Conservation (phyloP, 345 rosid species). For the Citrus reticulata region DNA sequence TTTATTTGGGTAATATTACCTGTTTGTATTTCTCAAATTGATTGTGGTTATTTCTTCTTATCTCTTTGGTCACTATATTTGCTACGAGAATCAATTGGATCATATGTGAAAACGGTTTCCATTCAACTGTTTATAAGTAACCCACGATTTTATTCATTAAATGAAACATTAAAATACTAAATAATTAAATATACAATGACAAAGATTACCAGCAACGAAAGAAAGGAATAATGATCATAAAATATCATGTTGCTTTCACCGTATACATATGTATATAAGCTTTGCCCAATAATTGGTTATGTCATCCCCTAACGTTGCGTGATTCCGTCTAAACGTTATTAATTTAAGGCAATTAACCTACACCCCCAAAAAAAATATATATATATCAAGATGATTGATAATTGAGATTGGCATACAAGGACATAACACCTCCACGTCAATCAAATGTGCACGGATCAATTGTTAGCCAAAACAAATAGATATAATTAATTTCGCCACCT, state of each 20-base stretch:
- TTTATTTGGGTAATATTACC: too few relatives aligned
- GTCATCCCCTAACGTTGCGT: neutral
- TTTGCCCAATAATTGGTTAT: neutral
- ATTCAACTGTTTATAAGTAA: neutral
- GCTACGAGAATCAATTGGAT: neutral
- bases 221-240: neutral
- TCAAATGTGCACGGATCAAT: neutral
- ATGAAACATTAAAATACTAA: neutral
- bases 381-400: neutral
- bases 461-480: neutral
- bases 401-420: neutral
- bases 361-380: too few relatives aligned
- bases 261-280: neutral
- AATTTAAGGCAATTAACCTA: neutral
- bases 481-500: neutral
- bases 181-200: neutral
- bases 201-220: neutral
- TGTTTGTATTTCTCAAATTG: too few relatives aligned
- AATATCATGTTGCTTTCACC: neutral
- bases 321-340: neutral
- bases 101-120: neutral
- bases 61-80: neutral
- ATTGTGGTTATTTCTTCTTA: too few relatives aligned
- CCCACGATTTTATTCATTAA: neutral
- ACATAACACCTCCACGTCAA: slow-evolving; percentile 8